A percentile compares a stretch with the other conserved stretches of the same genome.
phyloP scores from a whole-genome alignment of 257 asterid genomes.

The Przewalskia tangutica region DNA sequence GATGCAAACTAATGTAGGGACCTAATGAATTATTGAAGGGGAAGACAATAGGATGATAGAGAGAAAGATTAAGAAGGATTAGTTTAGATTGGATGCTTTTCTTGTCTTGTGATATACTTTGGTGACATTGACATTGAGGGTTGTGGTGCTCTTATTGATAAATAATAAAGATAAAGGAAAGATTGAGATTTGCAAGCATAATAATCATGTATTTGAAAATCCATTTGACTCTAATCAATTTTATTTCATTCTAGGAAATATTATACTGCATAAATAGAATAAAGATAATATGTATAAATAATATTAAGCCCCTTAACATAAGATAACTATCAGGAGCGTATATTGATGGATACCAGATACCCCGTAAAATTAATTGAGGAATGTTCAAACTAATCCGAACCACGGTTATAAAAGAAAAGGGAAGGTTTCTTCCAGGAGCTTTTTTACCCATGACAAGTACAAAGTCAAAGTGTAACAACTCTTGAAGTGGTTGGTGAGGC shows the following conservation, averaged over 20 bases:
- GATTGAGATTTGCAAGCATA: conserved; percentile 7
- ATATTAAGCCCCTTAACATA: not conserved
- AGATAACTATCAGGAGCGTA: not conserved
- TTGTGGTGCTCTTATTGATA: conserved; percentile 9
- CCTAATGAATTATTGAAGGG: conserved; percentile 10
- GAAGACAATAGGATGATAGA: conserved; percentile 9
- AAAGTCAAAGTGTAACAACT: conserved; percentile 7
- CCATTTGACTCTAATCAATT: not conserved
- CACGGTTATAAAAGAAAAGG: not conserved
- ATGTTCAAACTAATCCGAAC: too few species aligned
- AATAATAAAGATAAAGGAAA: not conserved
- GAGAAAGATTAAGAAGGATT: conserved; percentile 10
- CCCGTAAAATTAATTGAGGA: too few species aligned
- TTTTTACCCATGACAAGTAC: conserved; percentile 14
- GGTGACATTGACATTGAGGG: conserved; percentile 11
- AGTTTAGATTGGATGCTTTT: conserved; percentile 44
- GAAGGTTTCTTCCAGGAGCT: not conserved
- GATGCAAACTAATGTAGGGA: conserved; percentile 22
- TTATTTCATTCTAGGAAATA: not conserved
- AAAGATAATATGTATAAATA: not conserved
- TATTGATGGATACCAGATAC: too few species aligned
- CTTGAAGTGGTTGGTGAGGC: conserved; percentile 23
- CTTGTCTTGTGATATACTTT: conserved; percentile 20
- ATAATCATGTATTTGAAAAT: conserved; percentile 15
- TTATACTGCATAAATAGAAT: not conserved